Conservation (phyloP, 768 basidiomycete species). For the Pilatotrama ljubarskyi region DNA sequence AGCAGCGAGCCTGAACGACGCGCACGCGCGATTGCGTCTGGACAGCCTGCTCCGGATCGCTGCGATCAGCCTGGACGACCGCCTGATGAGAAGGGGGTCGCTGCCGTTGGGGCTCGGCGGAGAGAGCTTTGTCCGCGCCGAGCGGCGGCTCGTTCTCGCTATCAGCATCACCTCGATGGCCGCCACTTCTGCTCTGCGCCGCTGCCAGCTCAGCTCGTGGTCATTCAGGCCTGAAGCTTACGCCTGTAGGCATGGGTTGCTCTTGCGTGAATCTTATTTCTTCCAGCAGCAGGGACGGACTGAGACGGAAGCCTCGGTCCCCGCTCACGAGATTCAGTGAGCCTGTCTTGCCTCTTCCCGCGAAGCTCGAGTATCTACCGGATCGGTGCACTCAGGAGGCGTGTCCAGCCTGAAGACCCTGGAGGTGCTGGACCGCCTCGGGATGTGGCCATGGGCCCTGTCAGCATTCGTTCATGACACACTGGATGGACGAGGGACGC, state of each 20-base stretch:
- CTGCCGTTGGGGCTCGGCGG: neutral
- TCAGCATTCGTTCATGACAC: neutral
- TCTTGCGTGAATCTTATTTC: too few relatives aligned
- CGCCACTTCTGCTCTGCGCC: too few relatives aligned
- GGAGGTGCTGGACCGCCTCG: neutral
- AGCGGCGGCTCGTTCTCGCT: too few relatives aligned
- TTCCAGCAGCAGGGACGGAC: too few relatives aligned
- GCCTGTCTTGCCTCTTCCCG: neutral
- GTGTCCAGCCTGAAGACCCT: neutral
- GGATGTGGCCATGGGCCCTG: neutral
- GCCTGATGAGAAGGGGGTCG: neutral
- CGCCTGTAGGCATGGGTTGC: too few relatives aligned
- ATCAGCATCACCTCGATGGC: too few relatives aligned
- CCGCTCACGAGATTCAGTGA: neutral
- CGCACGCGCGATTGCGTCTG: conserved; percentile 1
- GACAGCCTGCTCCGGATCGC: neutral
- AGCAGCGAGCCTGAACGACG: conserved; percentile 8
- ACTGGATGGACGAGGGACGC: neutral
- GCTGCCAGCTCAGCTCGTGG: too few relatives aligned
- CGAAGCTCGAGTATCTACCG: neutral
- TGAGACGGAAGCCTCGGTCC: too few relatives aligned
- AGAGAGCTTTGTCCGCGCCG: too few relatives aligned
- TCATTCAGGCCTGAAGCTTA: too few relatives aligned
- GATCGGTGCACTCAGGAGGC: neutral
- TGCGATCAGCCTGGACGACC: neutral